Conservation (phyloP, 148 eudicot species). For the Silene conica region DNA sequence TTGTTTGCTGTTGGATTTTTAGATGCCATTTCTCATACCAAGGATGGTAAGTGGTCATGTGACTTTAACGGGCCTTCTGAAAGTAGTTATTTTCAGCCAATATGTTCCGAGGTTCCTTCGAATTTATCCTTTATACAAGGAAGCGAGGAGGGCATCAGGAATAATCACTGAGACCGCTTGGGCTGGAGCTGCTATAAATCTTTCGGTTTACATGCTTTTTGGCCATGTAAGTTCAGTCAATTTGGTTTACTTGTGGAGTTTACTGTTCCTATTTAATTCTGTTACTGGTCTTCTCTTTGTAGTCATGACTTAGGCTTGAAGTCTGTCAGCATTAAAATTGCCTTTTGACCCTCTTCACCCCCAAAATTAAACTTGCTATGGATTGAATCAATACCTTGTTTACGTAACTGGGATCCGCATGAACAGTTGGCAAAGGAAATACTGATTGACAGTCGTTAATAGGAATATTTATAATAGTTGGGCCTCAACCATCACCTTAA, state of each 20-base stretch:
- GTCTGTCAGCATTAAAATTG: no score
- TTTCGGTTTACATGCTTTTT: constrained; percentile 75
- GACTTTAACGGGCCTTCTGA: constrained; percentile 50
- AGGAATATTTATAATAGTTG: no score
- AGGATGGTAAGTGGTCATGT: constrained; percentile 27
- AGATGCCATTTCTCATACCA: constrained; percentile 52
- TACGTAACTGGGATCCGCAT: no score
- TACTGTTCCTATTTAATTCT: no score
- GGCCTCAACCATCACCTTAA: no score
- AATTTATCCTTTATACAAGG: constrained; percentile 53
- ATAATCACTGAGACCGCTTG: constrained; percentile 70
- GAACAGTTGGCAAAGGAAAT: no score
- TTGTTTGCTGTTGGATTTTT: constrained; percentile 5
- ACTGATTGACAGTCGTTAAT: neutral
- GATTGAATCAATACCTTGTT: no score
- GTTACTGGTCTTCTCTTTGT: no score
- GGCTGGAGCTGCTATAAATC: constrained; percentile 88
- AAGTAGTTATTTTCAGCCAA: constrained; percentile 50
- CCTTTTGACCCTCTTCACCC: no score
- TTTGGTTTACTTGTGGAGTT: no score
- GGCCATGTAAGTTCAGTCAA: constrained; percentile 75
- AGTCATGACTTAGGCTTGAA: no score
- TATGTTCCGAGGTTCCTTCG: constrained; percentile 62
- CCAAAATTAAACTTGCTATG: no score
- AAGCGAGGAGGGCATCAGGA: constrained; percentile 71